Conservation (phyloP, 179 eudicot genomes). For the Gypsophila paniculata region DNA sequence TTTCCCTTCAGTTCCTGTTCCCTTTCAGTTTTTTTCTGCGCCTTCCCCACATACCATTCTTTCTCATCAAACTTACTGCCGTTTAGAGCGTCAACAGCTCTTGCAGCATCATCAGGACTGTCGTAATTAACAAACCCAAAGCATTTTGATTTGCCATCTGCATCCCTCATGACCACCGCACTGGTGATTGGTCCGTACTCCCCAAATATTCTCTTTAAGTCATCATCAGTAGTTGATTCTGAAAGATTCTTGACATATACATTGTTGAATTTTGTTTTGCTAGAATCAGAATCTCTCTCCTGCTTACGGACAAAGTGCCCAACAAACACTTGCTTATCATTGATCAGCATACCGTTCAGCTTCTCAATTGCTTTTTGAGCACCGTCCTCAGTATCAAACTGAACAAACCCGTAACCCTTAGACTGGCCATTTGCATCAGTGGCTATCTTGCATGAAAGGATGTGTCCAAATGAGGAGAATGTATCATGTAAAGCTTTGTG, state of each 20-base stretch:
- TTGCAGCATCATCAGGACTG: constrained; percentile 64
- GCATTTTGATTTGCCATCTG: constrained; percentile 30
- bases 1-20: constrained; percentile 50
- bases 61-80: constrained; percentile 56
- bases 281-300: constrained; percentile 43
- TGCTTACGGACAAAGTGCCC: constrained; percentile 66
- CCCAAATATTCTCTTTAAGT: constrained; percentile 43
- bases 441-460: constrained; percentile 71
- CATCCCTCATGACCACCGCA: constrained; percentile 59
- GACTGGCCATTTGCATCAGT: constrained; percentile 61
- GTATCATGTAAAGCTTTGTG: constrained; percentile 60
- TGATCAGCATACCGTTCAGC: constrained; percentile 54
- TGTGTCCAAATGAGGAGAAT: constrained; percentile 57
- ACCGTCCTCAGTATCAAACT: constrained; percentile 55
- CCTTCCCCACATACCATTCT: constrained; percentile 68
- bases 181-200: constrained; percentile 55
- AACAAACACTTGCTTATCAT: constrained; percentile 70
- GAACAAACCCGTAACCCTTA: constrained; percentile 72
- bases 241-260: constrained; percentile 56
- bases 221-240: constrained; percentile 52
- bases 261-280: constrained; percentile 45
- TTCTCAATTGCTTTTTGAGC: constrained; percentile 36
- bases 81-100: constrained; percentile 57
- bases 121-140: constrained; percentile 71
- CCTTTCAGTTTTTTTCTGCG: constrained; percentile 63